These are phyloP conservation scores for Cladorrhinum samala DNA, from an alignment of 495 filamentous ascomycete species.

Conservation along the genomic window DNA sequence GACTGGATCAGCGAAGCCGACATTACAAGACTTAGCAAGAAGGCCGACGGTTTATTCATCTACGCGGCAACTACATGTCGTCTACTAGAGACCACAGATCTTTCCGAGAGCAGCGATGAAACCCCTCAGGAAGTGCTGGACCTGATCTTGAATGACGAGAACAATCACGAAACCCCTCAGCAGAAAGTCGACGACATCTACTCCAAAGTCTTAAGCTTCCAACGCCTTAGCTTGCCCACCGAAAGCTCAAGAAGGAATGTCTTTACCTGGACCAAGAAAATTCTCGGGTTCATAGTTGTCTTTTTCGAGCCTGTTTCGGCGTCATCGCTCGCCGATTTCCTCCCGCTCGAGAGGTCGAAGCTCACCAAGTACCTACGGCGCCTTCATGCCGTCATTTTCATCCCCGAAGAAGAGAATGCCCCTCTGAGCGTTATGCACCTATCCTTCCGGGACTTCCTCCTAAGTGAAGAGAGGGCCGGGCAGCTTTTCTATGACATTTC, in stretches of 20 bases:
- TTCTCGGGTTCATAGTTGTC: not conserved
- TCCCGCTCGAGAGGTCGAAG: not conserved
- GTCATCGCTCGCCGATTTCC: not conserved
- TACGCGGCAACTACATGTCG: constrained; percentile 2
- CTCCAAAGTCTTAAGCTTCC: not conserved
- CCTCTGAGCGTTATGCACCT: constrained; percentile 1
- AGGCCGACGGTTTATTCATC: not conserved
- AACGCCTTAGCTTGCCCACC: no score
- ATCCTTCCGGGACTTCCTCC: constrained; percentile 3
- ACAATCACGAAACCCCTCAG: not conserved
- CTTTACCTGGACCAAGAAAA: not conserved
- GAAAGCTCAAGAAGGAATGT: no score
- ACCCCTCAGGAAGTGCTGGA: no score
- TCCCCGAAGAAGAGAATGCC: not conserved
- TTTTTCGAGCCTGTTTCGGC: not conserved
- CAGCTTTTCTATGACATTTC: no score
- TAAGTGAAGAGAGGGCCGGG: not conserved
- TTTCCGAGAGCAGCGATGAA: not conserved
- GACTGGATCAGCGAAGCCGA: not conserved
- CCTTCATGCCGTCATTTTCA: not conserved
- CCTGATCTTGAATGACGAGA: not conserved
- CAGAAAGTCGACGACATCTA: not conserved
- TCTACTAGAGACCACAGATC: no score
- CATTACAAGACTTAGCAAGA: not conserved
- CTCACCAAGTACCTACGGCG: not conserved